A percentile compares a stretch with the other conserved stretches of the same genome.
Evolutionary conservation across 1,284 basidiomycete species (phyloP).

Genomic region (Cystobasidium slooffiae): DNA sequence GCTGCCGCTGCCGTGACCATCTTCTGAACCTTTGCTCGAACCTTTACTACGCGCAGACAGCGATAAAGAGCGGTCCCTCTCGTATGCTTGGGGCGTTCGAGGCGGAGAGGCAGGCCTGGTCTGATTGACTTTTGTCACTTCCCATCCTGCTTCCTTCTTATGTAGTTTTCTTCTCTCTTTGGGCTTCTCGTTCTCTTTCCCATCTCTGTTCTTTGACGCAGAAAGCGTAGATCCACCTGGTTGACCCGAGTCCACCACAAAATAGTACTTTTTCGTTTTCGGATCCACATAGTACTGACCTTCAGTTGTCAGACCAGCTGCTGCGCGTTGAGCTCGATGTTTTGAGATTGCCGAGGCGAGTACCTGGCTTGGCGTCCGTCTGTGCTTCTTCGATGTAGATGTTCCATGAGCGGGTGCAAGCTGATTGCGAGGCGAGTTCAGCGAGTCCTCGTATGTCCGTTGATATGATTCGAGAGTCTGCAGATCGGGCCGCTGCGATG

Average conservation of each 20-base stretch:
- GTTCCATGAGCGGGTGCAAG: no score
- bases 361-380: slow-evolving; percentile 22
- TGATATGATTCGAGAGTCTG: slow-evolving; percentile 11
- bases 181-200: slow-evolving; percentile 41
- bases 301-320: slow-evolving; percentile 36
- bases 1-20: not conserved
- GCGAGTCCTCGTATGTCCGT: not conserved
- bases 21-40: slow-evolving; percentile 17
- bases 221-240: slow-evolving; percentile 2
- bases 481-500: slow-evolving; percentile 1
- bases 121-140: slow-evolving; percentile 25
- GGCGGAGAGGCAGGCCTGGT: not conserved
- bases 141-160: slow-evolving; percentile 42
- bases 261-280: slow-evolving; percentile 37
- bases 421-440: not conserved
- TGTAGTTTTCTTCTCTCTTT: slow-evolving; percentile 35
- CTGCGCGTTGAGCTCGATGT: slow-evolving; percentile 31
- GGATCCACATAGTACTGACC: slow-evolving; percentile 43
- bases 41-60: slow-evolving; percentile 20
- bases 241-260: slow-evolving; percentile 31
- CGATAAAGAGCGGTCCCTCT: slow-evolving; percentile 14
- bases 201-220: slow-evolving; percentile 1
- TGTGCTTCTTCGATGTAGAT: not conserved
- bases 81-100: not conserved
- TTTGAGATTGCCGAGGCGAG: slow-evolving; percentile 37